These are phyloP conservation scores for Phaeoacremonium minimum DNA, from an alignment of 2,329 filamentous ascomycete genomes.

Conservation along the genomic window DNA sequence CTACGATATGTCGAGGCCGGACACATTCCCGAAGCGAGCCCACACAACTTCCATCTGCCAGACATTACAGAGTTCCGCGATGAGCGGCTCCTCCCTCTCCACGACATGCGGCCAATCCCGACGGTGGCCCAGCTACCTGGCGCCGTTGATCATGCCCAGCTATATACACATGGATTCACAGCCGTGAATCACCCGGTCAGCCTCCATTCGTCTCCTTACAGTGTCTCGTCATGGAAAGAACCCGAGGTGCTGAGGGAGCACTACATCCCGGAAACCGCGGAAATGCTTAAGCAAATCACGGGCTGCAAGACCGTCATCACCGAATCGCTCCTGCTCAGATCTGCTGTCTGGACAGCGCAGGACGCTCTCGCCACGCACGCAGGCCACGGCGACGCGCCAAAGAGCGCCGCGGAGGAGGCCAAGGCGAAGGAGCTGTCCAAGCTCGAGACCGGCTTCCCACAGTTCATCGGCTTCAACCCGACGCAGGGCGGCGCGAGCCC, in stretches of 20 bases:
- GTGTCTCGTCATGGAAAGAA: slow-evolving; percentile 14
- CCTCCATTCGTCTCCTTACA: slow-evolving; percentile 16
- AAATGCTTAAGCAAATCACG: slow-evolving; percentile 18
- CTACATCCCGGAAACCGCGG: slow-evolving; percentile 18
- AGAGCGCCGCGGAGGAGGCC: slow-evolving; percentile 8
- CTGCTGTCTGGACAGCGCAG: slow-evolving; percentile 14
- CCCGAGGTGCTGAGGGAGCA: slow-evolving; percentile 12
- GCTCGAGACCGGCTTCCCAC: slow-evolving; percentile 5
- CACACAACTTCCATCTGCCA: slow-evolving; percentile 6
- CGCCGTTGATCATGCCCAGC: slow-evolving; percentile 3
- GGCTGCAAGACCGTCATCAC: slow-evolving; percentile 18
- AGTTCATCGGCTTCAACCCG: slow-evolving; percentile 16
- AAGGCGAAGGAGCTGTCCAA: neutral
- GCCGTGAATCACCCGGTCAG: slow-evolving; percentile 10
- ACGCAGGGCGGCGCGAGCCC: slow-evolving; percentile 13
- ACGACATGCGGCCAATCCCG: slow-evolving; percentile 2
- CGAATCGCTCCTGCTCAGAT: slow-evolving; percentile 17
- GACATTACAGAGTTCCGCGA: slow-evolving; percentile 6
- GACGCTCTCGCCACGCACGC: slow-evolving; percentile 15
- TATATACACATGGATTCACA: slow-evolving; percentile 12
- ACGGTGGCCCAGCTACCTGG: neutral
- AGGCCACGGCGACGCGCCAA: slow-evolving; percentile 8
- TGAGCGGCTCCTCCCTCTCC: slow-evolving; percentile 4
- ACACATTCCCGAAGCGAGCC: slow-evolving; percentile 4
- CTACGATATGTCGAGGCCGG: slow-evolving; percentile 4